Evolutionary conservation across 2,329 filamentous ascomycete species (phyloP), one percentile per base, ranked within the genome.

Genomic region (Penicillium brasilianum): DNA sequence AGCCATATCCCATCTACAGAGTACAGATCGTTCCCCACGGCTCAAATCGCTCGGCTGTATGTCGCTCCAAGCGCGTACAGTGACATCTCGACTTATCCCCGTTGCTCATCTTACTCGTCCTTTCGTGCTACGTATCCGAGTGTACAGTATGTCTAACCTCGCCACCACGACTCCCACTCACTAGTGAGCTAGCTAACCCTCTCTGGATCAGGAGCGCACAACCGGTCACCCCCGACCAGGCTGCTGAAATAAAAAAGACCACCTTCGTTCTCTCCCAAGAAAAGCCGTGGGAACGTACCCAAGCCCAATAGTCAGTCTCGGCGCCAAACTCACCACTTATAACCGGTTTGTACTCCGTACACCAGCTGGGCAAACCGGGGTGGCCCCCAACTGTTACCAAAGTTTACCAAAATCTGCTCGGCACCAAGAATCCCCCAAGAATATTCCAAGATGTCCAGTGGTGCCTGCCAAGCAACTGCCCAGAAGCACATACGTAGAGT

Each of bases 271-370:
- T n/a, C 20, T 16, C 41, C 41, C 41, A 43, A 41, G n/a, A 46
- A 46, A 46, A 16, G 10, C 46, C 22, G 13, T 30, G 43, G 22
- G 18, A 25, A 25, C 22, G 25, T 22, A 18, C n/a, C 46, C 46
- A 50, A 20, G 46, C 28, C 46, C 30, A 32, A 18, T 20, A 50
- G 22, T 34, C 3, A 50, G 46, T 34, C 46, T 50, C 28, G 46
- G 46, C 46, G 46, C 46, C 30, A 50, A 50, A 34, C 46, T 50
- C 46, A 22, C n/a, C n/a, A n/a, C n/a, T n/a, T n/a, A n/a, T n/a
- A n/a, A n/a, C n/a, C n/a, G n/a, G n/a, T n/a, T n/a, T n/a, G n/a
- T n/a, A n/a, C n/a, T n/a, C n/a, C n/a, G n/a, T n/a, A n/a, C n/a
- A n/a, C n/a, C n/a, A n/a, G n/a, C n/a, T n/a, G n/a, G n/a, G n/a